Evolutionary conservation across 208 protist species (phyloP).

Genomic region (Naegleria lovaniensis): DNA sequence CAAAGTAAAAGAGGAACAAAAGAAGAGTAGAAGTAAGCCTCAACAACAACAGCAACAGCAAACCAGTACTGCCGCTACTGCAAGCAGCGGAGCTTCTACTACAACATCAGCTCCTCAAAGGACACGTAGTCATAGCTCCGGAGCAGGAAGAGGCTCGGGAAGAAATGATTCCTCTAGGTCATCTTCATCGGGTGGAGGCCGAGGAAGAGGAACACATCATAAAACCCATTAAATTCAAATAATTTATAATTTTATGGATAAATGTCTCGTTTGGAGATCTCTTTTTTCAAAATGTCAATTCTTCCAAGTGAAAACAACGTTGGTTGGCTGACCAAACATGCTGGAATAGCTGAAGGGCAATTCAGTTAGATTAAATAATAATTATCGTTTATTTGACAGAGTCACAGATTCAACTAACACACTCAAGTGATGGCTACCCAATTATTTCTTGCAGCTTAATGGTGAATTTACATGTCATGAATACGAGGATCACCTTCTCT

Average conservation of each 20-base stretch:
- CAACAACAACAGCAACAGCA: background rate
- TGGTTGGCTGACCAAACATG: too few relatives aligned
- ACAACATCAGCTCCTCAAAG: background rate
- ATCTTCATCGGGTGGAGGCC: background rate
- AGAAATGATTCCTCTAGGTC: background rate
- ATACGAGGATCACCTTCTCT: background rate
- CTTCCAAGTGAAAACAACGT: too few relatives aligned
- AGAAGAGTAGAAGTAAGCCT: slow-evolving; percentile 6
- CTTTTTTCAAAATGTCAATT: too few relatives aligned
- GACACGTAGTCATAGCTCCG: background rate
- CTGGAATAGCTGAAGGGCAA: too few relatives aligned
- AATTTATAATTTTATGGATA: too few relatives aligned
- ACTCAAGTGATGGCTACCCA: too few relatives aligned
- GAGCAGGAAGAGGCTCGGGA: background rate
- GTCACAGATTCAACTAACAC: too few relatives aligned
- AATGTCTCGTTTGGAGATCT: too few relatives aligned
- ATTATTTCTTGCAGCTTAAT: too few relatives aligned
- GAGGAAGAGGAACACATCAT: background rate
- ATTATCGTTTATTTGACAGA: too few relatives aligned
- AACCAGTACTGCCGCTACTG: background rate
- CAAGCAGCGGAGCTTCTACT: background rate
- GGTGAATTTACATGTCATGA: background rate
- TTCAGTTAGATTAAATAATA: too few relatives aligned
- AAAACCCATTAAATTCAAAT: background rate
- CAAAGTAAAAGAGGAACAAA: slow-evolving; percentile 33